These are phyloP conservation scores for Trichoderma sp. DNA, from an alignment of 2,329 filamentous ascomycete genomes.

Conservation along the genomic window DNA sequence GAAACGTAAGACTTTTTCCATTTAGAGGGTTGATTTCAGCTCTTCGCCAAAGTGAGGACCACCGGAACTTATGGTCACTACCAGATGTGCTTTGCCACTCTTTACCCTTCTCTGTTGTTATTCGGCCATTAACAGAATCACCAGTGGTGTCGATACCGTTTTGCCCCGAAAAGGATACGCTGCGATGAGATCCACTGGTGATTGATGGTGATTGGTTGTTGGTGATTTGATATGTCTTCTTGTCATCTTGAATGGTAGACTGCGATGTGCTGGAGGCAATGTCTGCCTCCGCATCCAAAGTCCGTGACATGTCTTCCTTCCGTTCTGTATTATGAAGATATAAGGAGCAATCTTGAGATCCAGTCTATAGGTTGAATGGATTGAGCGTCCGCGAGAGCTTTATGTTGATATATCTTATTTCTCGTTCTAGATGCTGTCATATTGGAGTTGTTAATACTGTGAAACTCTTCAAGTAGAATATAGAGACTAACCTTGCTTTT, in stretches of 20 bases:
- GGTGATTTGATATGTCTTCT: not conserved
- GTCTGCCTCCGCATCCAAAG: not conserved
- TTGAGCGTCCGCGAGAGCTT: not conserved
- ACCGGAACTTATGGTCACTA: not conserved
- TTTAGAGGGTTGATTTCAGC: slow-evolving; percentile 2
- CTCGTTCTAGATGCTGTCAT: not conserved
- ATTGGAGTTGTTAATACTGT: not conserved
- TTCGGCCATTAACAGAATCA: not conserved
- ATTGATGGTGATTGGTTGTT: not conserved
- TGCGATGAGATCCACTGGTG: not conserved
- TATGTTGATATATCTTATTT: not conserved
- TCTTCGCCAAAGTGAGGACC: not conserved
- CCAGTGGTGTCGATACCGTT: not conserved
- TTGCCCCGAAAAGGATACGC: not conserved
- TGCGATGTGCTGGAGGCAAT: not conserved
- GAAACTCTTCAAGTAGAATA: not conserved
- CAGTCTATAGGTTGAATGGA: not conserved
- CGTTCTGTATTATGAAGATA: not conserved
- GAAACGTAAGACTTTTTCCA: slow-evolving; percentile 6
- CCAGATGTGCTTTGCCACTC: not conserved
- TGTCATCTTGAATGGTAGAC: not conserved
- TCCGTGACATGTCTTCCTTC: not conserved
- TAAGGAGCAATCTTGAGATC: not conserved
- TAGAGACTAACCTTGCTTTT: not conserved
- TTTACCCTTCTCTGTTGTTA: not conserved